Conservation (phyloP, 257 asterid species). For the Coffea eugenioides region DNA sequence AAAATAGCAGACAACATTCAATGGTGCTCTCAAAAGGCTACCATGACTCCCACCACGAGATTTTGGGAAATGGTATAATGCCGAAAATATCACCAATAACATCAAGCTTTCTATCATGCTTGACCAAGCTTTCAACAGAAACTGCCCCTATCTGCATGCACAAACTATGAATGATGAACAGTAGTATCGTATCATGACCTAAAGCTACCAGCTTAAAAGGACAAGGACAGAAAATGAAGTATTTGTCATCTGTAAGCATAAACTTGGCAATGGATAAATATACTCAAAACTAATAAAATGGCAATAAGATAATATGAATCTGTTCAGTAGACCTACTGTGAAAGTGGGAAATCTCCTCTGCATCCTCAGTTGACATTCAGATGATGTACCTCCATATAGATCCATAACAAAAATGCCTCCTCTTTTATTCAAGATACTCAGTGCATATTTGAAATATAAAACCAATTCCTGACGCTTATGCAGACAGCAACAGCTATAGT, state of each 20-base stretch:
- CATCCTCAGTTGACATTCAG: constrained; percentile 79
- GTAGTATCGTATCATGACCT: background rate
- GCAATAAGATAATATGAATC: background rate
- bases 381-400: constrained; percentile 89
- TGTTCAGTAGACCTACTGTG: constrained; percentile 45
- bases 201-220: background rate
- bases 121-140: background rate
- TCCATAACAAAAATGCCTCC: constrained; percentile 96
- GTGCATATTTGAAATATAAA: constrained; percentile 73
- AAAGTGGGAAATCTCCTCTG: constrained; percentile 89
- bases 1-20: background rate
- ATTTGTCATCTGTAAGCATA: background rate
- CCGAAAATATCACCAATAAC: constrained; percentile 1
- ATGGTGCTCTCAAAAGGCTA: background rate
- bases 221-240: background rate
- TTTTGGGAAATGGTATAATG: background rate
- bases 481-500: constrained; percentile 97
- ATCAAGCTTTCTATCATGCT: background rate
- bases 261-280: background rate
- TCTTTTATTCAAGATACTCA: constrained; percentile 49
- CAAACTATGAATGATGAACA: background rate
- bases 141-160: background rate
- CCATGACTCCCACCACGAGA: background rate
- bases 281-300: background rate
- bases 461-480: constrained; percentile 80